These are phyloP conservation scores for Pyrus hybrid DNA, from an alignment of 331 rosid genomes.

Conservation along the genomic window DNA sequence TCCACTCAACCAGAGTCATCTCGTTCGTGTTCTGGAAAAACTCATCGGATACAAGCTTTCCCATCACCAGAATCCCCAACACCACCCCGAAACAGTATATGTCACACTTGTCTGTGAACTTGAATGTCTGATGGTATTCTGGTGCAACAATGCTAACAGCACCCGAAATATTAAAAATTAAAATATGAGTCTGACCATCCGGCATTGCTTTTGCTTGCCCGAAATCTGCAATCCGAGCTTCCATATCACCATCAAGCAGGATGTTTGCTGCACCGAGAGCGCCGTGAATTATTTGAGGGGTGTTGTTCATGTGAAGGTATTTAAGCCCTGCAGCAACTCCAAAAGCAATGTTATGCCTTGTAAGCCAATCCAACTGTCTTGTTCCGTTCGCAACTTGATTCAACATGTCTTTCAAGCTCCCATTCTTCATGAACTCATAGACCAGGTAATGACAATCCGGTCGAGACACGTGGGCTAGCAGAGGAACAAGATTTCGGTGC, in stretches of 20 bases:
- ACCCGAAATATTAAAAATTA: slow-evolving; percentile 65
- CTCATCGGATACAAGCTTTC: slow-evolving; percentile 63
- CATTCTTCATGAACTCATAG: too few relatives aligned
- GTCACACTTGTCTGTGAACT: slow-evolving; percentile 89
- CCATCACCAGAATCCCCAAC: slow-evolving; percentile 69
- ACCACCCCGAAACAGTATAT: slow-evolving; percentile 77
- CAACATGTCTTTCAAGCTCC: too few relatives aligned
- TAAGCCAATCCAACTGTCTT: too few relatives aligned
- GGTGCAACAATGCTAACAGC: slow-evolving; percentile 82
- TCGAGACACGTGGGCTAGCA: slow-evolving; percentile 74
- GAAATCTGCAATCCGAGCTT: slow-evolving; percentile 89
- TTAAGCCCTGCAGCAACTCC: slow-evolving; percentile 82
- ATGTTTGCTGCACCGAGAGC: slow-evolving; percentile 77
- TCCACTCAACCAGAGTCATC: slow-evolving; percentile 76
- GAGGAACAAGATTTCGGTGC: slow-evolving; percentile 72
- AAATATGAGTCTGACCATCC: slow-evolving; percentile 56
- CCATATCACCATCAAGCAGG: slow-evolving; percentile 83
- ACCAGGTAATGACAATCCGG: too few relatives aligned
- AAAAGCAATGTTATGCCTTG: slow-evolving; percentile 58
- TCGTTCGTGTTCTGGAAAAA: slow-evolving; percentile 56
- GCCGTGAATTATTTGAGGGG: slow-evolving; percentile 69
- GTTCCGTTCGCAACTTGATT: too few relatives aligned
- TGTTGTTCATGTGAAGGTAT: slow-evolving; percentile 68
- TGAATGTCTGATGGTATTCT: slow-evolving; percentile 74
- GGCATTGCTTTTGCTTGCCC: slow-evolving; percentile 88